Base-by-base conservation (phyloP, 371 early-diverging fungal species). In the Lichtheimia ornata region DNA sequence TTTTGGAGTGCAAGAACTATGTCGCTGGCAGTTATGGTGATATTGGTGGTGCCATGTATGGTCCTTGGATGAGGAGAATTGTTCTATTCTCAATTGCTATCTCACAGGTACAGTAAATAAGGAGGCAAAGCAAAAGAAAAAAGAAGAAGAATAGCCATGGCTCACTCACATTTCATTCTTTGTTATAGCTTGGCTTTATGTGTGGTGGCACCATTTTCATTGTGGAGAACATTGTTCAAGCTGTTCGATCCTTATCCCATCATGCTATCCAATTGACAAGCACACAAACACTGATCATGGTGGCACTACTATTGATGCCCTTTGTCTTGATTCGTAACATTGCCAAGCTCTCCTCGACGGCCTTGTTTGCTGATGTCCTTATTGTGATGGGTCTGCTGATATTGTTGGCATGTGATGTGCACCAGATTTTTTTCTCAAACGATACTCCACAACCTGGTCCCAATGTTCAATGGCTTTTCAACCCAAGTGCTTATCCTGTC, bases 171-270 rank as follows among this genome's bases (percentile, higher is more conserved):
- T 20, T 56, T 15, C 43, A 51, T 35, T 4, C 17, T n/a, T 4
- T 22, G 22, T 22, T 22, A 2, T 22, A 93, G 84, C 77, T 91
- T 50, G 97, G 97, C 2, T 96, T 94, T 64, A 87, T 89, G 68
- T 91, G 92, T 51, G 94, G 93, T 30, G 94, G 93, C 59, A 91
- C 91, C 25, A 92, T 94, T 18, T 92, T 91, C 65, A 89, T 95
- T 17, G 89, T 92, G 0, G 86, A 93, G 64, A 95, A 91, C 70
- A 66, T 91, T 45, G 81, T 83, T 43, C 87, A 88, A 56, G 77
- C 95, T 5, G 70, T 89, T 17, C 76, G 85, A 62, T 77, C 85
- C 14, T 64, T 88, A 9, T 83, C 92, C 17, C 72, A 85, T 35
- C 82, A 91, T 53, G 66, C 66, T 4, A 42, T 82, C 12, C 57